Base-by-base conservation (phyloP, 192 early-diverging fungal species). In the Thamnidium elegans region DNA sequence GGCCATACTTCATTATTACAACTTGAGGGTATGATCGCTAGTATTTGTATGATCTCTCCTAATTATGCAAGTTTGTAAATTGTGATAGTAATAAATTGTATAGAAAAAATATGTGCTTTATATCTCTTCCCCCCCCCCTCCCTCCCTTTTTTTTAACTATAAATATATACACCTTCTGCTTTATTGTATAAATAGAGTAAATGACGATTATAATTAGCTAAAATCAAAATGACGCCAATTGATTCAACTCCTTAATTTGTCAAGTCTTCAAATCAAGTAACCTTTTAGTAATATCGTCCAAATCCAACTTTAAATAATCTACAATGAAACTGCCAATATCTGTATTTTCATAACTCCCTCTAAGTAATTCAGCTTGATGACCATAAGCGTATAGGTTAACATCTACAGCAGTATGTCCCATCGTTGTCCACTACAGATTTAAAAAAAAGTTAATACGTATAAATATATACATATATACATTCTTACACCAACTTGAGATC, bases 371-470 rank as follows among this genome's bases (percentile, higher is more conserved):
- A 10, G 83, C 63, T 21, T 79, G 70, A 19, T 64, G 59, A 14
- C 94, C 94, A 66, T 92, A 86, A 1, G 94, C 92, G 70, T 94
- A 96, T 46, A 96, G 73, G 67, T 94, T 98, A 10, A 99, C 97
- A 75, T 99, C 97, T 14, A 96, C 93, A 2, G 86, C 94, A 44
- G 90, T 90, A 68, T 97, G 97, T 2, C 94, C 94, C 71, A 90
- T 90, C 0, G 97, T 97, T 14, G 93, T 79, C 90, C 89, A 92
- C 53, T 79, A 47, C 53, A 74, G 31, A 58, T 46, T 13, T 48
- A 5, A 48, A 4, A 48, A 48, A 48, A 48, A 5, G 2, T 48
- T 17, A 19, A 5, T 1, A 10, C 36, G 1, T 39, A 39, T 10
- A 39, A 39, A 39, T 1, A 39, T 9, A 10, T 36, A 39, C 4